Evolutionary conservation across 2,329 filamentous ascomycete genomes (phyloP).

Genomic region (Calonectria honghensis): DNA sequence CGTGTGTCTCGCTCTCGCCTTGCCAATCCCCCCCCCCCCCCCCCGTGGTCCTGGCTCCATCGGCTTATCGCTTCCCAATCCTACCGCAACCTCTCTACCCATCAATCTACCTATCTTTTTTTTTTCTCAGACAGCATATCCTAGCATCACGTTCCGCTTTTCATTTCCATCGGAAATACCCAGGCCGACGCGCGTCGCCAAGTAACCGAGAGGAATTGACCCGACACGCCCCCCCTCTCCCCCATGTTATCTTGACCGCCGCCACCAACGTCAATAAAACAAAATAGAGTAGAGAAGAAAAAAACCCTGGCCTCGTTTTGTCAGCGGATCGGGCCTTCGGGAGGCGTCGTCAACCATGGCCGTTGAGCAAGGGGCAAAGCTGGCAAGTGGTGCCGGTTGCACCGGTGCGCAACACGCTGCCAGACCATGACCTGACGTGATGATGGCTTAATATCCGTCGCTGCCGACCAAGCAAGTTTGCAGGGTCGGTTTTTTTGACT

Average conservation of each 20-base stretch:
- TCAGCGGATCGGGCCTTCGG: constrained; percentile 26
- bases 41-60: not conserved
- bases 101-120: not conserved
- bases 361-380: not conserved
- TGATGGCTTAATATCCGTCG: constrained; percentile 10
- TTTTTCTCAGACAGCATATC: constrained; percentile 8
- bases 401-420: not conserved
- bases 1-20: too few relatives aligned
- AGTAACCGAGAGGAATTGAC: constrained; percentile 8
- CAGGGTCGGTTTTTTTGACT: constrained; percentile 22
- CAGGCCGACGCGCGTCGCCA: constrained; percentile 36
- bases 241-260: constrained; percentile 16
- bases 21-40: too few relatives aligned
- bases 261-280: constrained; percentile 11
- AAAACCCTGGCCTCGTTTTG: not conserved
- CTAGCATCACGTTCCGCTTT: constrained; percentile 24
- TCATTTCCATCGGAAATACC: constrained; percentile 23
- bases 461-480: not conserved
- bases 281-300: not conserved
- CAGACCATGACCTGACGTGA: not conserved
- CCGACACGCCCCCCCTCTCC: not conserved
- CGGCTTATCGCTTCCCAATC: constrained; percentile 12
- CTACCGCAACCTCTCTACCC: not conserved
- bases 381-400: not conserved
- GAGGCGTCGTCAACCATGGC: not conserved